Evolutionary conservation across 1,139 yeast species (phyloP).

Genomic region (Yamadazyma taylorii): DNA sequence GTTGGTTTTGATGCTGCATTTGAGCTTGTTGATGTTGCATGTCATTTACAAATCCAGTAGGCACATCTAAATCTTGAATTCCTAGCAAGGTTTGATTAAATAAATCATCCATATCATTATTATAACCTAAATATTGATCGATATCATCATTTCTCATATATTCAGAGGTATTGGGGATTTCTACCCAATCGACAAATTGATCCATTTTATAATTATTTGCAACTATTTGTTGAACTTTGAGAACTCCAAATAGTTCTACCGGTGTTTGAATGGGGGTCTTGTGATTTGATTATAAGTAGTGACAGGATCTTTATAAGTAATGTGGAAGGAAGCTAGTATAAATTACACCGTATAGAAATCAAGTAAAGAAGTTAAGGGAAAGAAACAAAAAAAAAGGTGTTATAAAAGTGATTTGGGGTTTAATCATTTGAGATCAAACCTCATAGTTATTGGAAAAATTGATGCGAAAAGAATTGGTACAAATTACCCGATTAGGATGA

Average conservation of each 20-base stretch:
- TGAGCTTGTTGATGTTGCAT: slow-evolving; percentile 6
- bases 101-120: slow-evolving; percentile 40
- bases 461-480: neutral
- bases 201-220: slow-evolving; percentile 20
- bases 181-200: slow-evolving; percentile 38
- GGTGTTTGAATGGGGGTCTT: too few relatives aligned
- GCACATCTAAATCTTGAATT: slow-evolving; percentile 54
- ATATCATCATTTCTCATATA: slow-evolving; percentile 47
- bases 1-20: slow-evolving; percentile 7
- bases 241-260: neutral
- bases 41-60: slow-evolving; percentile 34
- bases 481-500: slow-evolving; percentile 1
- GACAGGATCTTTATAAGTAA: too few relatives aligned
- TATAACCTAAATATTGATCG: slow-evolving; percentile 31
- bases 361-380: too few relatives aligned
- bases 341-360: too few relatives aligned
- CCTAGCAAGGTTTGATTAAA: slow-evolving; percentile 47
- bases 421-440: neutral
- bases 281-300: too few relatives aligned
- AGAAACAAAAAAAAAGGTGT: neutral
- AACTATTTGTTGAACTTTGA: slow-evolving; percentile 1
- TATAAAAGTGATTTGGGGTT: neutral
- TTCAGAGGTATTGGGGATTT: slow-evolving; percentile 15
- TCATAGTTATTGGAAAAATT: neutral
- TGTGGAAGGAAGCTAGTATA: too few relatives aligned